Base-by-base conservation (phyloP, 495 filamentous ascomycete species). In the Friedmanniomyces simplex region DNA sequence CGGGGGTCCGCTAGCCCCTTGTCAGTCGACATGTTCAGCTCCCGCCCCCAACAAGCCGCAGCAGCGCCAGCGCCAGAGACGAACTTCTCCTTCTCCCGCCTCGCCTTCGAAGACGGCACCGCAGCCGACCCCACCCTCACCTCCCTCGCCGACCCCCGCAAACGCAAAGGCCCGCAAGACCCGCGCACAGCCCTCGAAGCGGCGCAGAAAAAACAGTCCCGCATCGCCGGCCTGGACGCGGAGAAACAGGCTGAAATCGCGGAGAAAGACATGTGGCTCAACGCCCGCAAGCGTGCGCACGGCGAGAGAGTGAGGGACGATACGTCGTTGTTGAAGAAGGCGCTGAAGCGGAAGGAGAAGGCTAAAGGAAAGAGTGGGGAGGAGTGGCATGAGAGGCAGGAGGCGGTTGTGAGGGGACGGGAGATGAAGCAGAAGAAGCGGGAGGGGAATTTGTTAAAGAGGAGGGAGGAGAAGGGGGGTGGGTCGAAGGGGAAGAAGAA, bases 261-360 rank as follows among this genome's bases (percentile, higher is more conserved):
- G 58, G 89, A 96, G 72, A 96, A 96, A 73, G 91, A 98, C 66
- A 70, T 82, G 50, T 98, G 93, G 93, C 76, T 94, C 56, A 91
- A 90, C 50, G 93, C 91, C 7, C 82, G 89, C 71, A 88, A 91
- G 69, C 84, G 87, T 25, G 89, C 87, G 2, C 86, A 91, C 61
- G 78, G 93, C 26, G 90, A 96, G 68, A 88, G 89, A 63, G 82
- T 96, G n/a, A 78, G 82, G 57, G 89, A 97, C 59, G 87, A 95
- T 67, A 86, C 86, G 52, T 81, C 78, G n/a, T 68, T 97, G 34
- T 79, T 98, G 13, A 94, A 94, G 79, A 96, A 96, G 77, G 88
- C 90, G 1, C 73, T 96, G 57, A 96, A 96, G 79, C 83, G 91
- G 59, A 90, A 94, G 72, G 88, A 95, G 67, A 83, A 82, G 60